Conservation (phyloP, 1,284 basidiomycete genomes). For the Trametes pubescens region DNA sequence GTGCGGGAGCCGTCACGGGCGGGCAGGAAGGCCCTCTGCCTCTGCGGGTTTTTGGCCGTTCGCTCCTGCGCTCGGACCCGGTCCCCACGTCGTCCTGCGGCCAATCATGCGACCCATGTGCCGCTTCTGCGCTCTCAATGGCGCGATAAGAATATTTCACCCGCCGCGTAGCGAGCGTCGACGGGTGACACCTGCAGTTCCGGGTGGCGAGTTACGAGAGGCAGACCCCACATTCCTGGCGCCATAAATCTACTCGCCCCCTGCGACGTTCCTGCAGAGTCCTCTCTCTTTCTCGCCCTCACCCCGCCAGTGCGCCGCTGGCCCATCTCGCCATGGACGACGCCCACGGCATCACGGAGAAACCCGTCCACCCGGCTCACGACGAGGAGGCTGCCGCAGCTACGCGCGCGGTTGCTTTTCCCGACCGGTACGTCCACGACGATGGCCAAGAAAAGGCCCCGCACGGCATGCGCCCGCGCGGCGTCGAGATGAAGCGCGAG, state of each 20-base stretch:
- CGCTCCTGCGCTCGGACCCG: conserved; percentile 33
- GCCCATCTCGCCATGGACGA: conserved; percentile 29
- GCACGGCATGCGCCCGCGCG: conserved; percentile 52
- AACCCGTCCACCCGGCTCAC: conserved; percentile 20
- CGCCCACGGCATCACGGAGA: conserved; percentile 28
- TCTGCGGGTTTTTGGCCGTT: conserved; percentile 49
- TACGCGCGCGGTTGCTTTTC: conserved; percentile 54
- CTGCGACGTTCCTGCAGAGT: background rate
- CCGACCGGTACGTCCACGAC: conserved; percentile 45
- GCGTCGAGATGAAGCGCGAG: conserved; percentile 65
- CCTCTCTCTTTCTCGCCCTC: conserved; percentile 10
- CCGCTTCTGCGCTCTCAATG: conserved; percentile 16
- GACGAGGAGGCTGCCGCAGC: conserved; percentile 37
- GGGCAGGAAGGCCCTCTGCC: conserved; percentile 20
- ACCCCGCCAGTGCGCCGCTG: conserved; percentile 7
- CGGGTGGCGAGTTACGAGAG: conserved; percentile 17
- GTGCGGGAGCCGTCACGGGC: conserved; percentile 22
- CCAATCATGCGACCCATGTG: conserved; percentile 45
- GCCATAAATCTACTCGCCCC: conserved; percentile 18
- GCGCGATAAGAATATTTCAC: conserved; percentile 35
- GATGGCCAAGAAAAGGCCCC: conserved; percentile 51
- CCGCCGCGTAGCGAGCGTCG: conserved; percentile 6
- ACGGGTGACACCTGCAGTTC: conserved; percentile 8
- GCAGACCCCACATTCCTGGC: conserved; percentile 8
- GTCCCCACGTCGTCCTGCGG: conserved; percentile 21